Evolutionary conservation across 148 eudicot genomes (phyloP), one percentile per base, ranked within the genome.

Genomic region (Camellia lanceoleosa): DNA sequence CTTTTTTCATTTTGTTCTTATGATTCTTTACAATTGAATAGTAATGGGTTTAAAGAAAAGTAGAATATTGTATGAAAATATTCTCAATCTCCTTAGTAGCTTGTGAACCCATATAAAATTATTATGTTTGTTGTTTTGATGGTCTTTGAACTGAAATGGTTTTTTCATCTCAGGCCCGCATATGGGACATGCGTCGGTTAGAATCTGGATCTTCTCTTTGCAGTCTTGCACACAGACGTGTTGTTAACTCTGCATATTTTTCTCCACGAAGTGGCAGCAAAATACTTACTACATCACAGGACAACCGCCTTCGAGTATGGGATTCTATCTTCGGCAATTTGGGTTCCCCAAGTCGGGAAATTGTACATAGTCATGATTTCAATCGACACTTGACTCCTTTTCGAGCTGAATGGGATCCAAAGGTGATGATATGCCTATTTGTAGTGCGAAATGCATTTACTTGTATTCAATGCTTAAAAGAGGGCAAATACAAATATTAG

Each of bases 331-430:
- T 74, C 83, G 95, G 93, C 78, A 83, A 89, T 87, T 59, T 96
- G 85, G 95, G 92, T 69, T 83, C 90, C 61, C 98, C 99, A 78
- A 96, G 99, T 83, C 88, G 99, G 76, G 98, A 93, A 88, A 96
- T 96, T 72, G 99, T 96, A 19, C 98, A 96, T 79, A 96, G 99
- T 83, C 99, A 96, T 80, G 97, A 96, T 91, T 96, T 96, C 78
- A 96, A 96, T 82, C 80, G 99, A 73, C 92, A 96, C 83, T 80
- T 96, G 82, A 96, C 99, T 68, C 89, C 98, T 74, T 96, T 96
- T 61, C 88, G 92, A 56, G 99, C 97, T 58, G 99, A 96, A 86
- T 96, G 99, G 99, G 98, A 96, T 84, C 98, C 98, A n/a, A 96
- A 96, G 97, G 99, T 93, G 80, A 73, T 78, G 19, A 12, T 10